Evolutionary conservation across 148 eudicot genomes (phyloP).

Genomic region (Cornus florida): DNA sequence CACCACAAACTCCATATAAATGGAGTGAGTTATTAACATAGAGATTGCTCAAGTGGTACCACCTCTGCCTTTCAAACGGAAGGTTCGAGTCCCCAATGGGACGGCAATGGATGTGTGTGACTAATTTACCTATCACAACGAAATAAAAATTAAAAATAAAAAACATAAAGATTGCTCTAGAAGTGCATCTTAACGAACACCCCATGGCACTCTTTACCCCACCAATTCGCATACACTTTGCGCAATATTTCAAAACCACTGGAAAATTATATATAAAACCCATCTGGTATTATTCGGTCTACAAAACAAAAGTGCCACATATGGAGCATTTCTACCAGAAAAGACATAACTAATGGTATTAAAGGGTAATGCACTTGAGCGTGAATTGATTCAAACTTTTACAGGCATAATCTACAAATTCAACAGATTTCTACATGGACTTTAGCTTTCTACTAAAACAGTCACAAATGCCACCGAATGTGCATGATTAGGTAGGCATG

Average conservation of each 20-base stretch:
- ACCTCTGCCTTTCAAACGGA: too few relatives aligned
- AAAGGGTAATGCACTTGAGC: not conserved
- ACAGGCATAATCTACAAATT: not conserved
- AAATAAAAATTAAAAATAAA: too few relatives aligned
- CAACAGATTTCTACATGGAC: not conserved
- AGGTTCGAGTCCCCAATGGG: too few relatives aligned
- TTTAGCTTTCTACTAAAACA: not conserved
- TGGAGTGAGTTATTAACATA: not conserved
- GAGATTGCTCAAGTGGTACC: too few relatives aligned
- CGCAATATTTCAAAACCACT: conserved; percentile 4
- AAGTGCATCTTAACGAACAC: not conserved
- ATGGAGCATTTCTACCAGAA: not conserved
- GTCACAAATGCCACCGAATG: not conserved
- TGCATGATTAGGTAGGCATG: not conserved
- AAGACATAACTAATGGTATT: conserved; percentile 2
- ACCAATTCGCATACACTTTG: not conserved
- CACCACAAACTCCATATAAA: not conserved
- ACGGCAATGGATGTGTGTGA: too few relatives aligned
- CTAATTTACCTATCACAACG: too few relatives aligned
- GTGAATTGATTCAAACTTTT: not conserved
- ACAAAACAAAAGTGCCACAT: not conserved
- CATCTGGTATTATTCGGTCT: not conserved
- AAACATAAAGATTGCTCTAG: too few relatives aligned
- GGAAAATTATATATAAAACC: not conserved
- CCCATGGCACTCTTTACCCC: conserved; percentile 14